These are phyloP conservation scores for Alternaria hordeiaustralica DNA, from an alignment of 2,329 filamentous ascomycete genomes.

Conservation along the genomic window DNA sequence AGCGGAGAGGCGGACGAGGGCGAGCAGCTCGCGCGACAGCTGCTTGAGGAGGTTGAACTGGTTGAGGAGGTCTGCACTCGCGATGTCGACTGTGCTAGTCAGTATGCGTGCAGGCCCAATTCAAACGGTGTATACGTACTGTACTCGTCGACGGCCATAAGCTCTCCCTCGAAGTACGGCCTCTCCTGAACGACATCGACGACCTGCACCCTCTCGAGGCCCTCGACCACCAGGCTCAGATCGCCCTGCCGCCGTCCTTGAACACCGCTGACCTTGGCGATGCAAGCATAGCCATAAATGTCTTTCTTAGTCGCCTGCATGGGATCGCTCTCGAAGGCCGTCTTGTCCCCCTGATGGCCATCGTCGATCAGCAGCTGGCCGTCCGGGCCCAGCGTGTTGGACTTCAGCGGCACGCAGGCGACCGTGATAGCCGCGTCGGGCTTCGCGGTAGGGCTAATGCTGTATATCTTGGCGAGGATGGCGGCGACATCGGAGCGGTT, in stretches of 20 bases:
- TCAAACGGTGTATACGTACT: slow-evolving; percentile 53
- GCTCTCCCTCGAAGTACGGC: slow-evolving; percentile 85
- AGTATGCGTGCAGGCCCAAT: slow-evolving; percentile 2
- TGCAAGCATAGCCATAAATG: slow-evolving; percentile 81
- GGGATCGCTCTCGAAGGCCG: slow-evolving; percentile 58
- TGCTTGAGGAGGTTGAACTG: slow-evolving; percentile 83
- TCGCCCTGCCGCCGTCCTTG: slow-evolving; percentile 60
- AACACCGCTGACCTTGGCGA: slow-evolving; percentile 60
- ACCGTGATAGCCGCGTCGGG: slow-evolving; percentile 75
- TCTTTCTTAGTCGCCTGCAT: slow-evolving; percentile 61
- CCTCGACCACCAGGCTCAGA: slow-evolving; percentile 85
- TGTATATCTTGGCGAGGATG: slow-evolving; percentile 84
- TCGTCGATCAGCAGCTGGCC: slow-evolving; percentile 78
- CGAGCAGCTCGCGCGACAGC: slow-evolving; percentile 83
- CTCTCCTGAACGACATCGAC: slow-evolving; percentile 77
- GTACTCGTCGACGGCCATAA: slow-evolving; percentile 74
- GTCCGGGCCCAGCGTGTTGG: slow-evolving; percentile 71
- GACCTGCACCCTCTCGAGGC: slow-evolving; percentile 76
- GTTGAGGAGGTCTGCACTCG: slow-evolving; percentile 64
- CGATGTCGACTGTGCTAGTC: slow-evolving; percentile 35
- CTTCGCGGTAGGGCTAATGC: slow-evolving; percentile 70
- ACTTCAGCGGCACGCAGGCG: slow-evolving; percentile 85
- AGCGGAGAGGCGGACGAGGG: slow-evolving; percentile 81
- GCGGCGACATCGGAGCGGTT: slow-evolving; percentile 87
- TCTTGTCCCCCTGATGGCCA: slow-evolving; percentile 54